These are phyloP conservation scores for Zelopaecilomyces penicillatus DNA, from an alignment of 2,329 filamentous ascomycete species.

Conservation along the genomic window DNA sequence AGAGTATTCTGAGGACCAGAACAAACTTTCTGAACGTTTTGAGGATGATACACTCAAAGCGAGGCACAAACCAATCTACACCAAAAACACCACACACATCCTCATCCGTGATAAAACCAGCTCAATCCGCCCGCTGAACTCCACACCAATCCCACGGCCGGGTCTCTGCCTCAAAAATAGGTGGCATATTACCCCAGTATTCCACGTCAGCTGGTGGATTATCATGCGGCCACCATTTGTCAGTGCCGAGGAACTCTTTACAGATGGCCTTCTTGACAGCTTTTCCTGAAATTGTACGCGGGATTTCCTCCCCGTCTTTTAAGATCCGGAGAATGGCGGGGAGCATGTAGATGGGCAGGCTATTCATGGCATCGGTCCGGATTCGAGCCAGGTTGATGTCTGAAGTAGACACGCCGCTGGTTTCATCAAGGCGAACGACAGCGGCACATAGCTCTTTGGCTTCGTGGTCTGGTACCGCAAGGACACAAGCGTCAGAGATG, in stretches of 20 bases:
- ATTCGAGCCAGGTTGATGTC: background rate
- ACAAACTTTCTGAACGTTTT: too few relatives aligned
- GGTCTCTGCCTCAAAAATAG: slow-evolving; percentile 3
- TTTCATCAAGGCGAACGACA: background rate
- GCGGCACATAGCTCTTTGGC: background rate
- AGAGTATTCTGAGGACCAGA: too few relatives aligned
- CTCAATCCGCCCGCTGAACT: too few relatives aligned
- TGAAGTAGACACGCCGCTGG: background rate
- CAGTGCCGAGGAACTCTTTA: background rate
- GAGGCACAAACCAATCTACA: too few relatives aligned
- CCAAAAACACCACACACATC: too few relatives aligned
- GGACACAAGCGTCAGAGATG: slow-evolving; percentile 1
- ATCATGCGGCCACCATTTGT: background rate
- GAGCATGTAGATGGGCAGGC: background rate
- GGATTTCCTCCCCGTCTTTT: background rate
- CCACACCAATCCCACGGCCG: slow-evolving; percentile 11
- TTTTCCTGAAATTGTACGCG: background rate
- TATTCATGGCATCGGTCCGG: background rate
- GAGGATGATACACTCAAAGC: too few relatives aligned
- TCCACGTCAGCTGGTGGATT: slow-evolving; percentile 1
- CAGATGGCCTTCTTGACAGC: background rate
- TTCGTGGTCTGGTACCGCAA: background rate
- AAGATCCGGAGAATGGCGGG: slow-evolving; percentile 1
- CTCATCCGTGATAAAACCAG: too few relatives aligned
- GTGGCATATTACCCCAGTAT: slow-evolving; percentile 5